Evolutionary conservation across 2,329 filamentous ascomycete species (phyloP).

Genomic region (Amauroascus niger): DNA sequence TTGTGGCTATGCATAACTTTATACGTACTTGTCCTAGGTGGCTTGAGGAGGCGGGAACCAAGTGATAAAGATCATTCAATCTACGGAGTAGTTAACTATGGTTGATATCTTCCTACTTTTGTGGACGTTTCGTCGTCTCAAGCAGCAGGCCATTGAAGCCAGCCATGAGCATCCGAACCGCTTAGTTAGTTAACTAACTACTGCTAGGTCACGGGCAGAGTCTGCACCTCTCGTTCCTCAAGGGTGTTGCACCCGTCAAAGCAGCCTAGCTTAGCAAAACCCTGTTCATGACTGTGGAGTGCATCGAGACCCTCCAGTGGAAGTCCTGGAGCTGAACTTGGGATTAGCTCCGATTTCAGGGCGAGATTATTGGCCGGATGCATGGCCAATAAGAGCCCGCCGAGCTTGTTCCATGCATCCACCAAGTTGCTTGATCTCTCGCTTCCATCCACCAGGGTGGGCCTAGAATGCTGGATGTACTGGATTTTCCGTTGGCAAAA

Average conservation of each 20-base stretch:
- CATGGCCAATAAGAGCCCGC: constrained; percentile 1
- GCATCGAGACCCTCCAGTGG: too few species aligned
- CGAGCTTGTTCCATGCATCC: neutral
- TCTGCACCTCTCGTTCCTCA: neutral
- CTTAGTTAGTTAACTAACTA: neutral
- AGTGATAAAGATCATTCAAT: neutral
- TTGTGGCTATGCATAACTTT: too few species aligned
- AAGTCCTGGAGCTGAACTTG: constrained; percentile 3
- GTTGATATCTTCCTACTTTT: too few species aligned
- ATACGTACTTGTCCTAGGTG: too few species aligned
- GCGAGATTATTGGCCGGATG: neutral
- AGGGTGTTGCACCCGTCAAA: neutral
- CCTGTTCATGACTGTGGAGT: neutral
- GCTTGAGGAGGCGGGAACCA: too few species aligned
- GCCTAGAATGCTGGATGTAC: neutral
- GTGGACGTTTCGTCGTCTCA: too few species aligned
- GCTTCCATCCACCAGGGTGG: neutral
- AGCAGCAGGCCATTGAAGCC: too few species aligned
- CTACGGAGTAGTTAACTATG: too few species aligned
- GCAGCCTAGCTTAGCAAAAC: neutral
- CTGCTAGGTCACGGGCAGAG: too few species aligned
- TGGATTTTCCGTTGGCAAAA: neutral
- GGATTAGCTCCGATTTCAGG: neutral
- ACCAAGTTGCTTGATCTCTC: neutral
- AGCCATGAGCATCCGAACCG: neutral